Base-by-base conservation (phyloP, 495 filamentous ascomycete genomes). In the Xylaria intraflava region DNA sequence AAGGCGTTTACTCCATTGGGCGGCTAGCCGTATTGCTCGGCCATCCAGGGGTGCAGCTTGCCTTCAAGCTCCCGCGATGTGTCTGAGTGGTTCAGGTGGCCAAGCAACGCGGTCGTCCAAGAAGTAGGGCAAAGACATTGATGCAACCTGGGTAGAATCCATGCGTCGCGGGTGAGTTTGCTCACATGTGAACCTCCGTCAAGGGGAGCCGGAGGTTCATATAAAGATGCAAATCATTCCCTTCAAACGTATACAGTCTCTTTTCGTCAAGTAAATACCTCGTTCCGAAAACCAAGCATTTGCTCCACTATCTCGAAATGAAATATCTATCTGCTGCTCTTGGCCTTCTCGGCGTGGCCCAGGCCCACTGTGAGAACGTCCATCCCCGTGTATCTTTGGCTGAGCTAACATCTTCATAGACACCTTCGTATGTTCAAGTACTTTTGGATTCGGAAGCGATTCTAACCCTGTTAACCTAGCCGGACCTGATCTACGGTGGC, bases 161-260 rank as follows among this genome's bases (percentile, higher is more conserved):
- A 33, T 29, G 39, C n/a, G 11, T 38, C 35, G 14, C 12, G 23
- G 39, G 51, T 5, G 24, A 30, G 31, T 14, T 17, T 19, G n/a
- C 30, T 14, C 2, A 7, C 12, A 26, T 26, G 22, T 7, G 6
- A 31, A 17, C 10, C n/a, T 31, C 33, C 23, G 51, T 16, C 29
- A 29, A 38, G 45, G 30, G 16, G 38, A 20, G 6, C 16, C 12
- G 7, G 20, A 45, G 31, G 24, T 31, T n/a, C 19, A 47, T 56
- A 56, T 56, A 56, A 45, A 55, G 26, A 17, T 17, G 53, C 40
- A 45, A 46, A 56, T 50, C 53, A 39, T 49, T 47, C 45, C 52
- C 10, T 31, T 19, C n/a, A 10, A n/a, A 20, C 45, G 23, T 9
- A 23, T 24, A 35, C 35, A 17, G 17, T 39, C 22, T 36, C 1